These are phyloP conservation scores for Xylariomycetidae sp. DNA, from an alignment of 2,329 filamentous ascomycete species.

Conservation along the genomic window DNA sequence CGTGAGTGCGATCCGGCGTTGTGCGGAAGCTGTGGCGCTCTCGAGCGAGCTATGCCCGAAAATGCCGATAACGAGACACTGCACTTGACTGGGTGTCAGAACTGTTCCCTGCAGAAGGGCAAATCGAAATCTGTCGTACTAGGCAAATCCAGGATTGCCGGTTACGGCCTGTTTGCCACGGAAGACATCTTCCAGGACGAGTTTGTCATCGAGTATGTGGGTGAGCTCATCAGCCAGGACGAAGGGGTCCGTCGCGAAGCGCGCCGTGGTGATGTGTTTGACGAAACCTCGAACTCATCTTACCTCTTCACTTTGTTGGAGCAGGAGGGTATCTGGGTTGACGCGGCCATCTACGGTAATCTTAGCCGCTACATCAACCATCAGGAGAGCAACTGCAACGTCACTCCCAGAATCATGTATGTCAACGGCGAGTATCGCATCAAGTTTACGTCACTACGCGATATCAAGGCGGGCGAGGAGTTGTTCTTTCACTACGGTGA, in stretches of 20 bases:
- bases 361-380: conserved; percentile 83
- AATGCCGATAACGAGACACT: conserved; percentile 57
- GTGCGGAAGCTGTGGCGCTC: conserved; percentile 66
- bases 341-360: conserved; percentile 73
- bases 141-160: conserved; percentile 66
- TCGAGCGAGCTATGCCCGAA: conserved; percentile 63
- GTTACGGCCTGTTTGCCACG: conserved; percentile 71
- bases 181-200: conserved; percentile 63
- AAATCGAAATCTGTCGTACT: conserved; percentile 61
- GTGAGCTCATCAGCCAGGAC: conserved; percentile 67
- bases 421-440: conserved; percentile 75
- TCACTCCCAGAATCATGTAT: conserved; percentile 60
- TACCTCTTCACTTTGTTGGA: conserved; percentile 60
- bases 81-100: conserved; percentile 60
- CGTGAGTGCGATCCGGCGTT: conserved; percentile 78
- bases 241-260: conserved; percentile 67
- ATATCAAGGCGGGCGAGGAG: conserved; percentile 69
- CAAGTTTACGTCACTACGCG: conserved; percentile 63
- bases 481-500: conserved; percentile 79
- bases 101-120: conserved; percentile 67
- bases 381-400: conserved; percentile 56
- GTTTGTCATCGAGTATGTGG: conserved; percentile 78
- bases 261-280: conserved; percentile 54
- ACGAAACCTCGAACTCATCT: conserved; percentile 59
- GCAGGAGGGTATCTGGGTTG: conserved; percentile 62